These are phyloP conservation scores for Tuber brumale DNA, from an alignment of 495 filamentous ascomycete genomes.

Conservation along the genomic window DNA sequence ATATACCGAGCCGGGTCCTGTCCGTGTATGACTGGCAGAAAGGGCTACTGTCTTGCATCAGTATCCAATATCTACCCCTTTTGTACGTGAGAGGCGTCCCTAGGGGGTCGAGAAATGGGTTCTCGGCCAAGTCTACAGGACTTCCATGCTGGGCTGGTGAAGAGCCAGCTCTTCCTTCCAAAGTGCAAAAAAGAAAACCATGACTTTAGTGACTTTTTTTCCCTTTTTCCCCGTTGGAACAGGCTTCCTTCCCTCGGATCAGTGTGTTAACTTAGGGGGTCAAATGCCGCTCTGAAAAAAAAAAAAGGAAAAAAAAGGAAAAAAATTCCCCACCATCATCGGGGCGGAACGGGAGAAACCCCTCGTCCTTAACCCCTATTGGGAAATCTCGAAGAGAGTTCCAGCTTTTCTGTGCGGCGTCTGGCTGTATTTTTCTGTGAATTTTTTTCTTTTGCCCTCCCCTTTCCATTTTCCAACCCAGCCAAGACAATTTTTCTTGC, in stretches of 20 bases:
- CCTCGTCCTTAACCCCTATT: slow-evolving; percentile 27
- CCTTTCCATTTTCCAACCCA: slow-evolving; percentile 13
- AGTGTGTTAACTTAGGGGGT: slow-evolving; percentile 16
- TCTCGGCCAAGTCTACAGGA: not conserved
- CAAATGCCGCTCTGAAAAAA: slow-evolving; percentile 25
- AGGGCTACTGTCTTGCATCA: not conserved
- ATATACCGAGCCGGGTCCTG: not conserved
- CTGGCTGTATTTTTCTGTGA: slow-evolving; percentile 20
- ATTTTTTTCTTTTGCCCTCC: slow-evolving; percentile 17
- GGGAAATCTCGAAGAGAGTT: slow-evolving; percentile 15
- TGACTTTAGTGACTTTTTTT: not conserved
- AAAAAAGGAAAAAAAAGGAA: slow-evolving; percentile 1
- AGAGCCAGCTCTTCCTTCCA: not conserved
- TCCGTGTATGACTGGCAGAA: not conserved
- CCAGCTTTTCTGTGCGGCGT: slow-evolving; percentile 22
- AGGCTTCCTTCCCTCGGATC: slow-evolving; percentile 12
- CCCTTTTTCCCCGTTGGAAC: not conserved
- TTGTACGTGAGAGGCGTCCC: not conserved
- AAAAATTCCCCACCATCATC: slow-evolving; percentile 20
- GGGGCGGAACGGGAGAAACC: slow-evolving; percentile 37
- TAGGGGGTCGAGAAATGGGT: not conserved
- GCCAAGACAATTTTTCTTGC: slow-evolving; percentile 32
- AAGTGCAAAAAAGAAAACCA: not conserved
- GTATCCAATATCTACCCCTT: not conserved
- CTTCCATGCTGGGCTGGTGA: not conserved